Evolutionary conservation across 768 basidiomycete genomes (phyloP), one percentile per base, ranked within the genome.

Genomic region (Phanerochaete sordida): DNA sequence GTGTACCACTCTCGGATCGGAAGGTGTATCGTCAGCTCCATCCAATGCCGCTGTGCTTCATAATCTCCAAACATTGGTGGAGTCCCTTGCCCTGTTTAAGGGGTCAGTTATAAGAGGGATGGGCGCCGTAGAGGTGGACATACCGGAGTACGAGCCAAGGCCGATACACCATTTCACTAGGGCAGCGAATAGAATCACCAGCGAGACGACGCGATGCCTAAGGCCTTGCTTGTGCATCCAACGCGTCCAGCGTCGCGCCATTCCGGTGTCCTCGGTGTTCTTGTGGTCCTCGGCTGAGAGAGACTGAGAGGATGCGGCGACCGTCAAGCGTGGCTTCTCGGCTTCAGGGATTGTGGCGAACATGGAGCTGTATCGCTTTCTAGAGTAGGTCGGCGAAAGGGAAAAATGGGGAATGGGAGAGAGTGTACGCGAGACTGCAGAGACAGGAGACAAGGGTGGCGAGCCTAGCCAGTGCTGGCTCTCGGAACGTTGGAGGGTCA

Each of bases 31-130:
- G 91, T 93, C 39, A 96, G 70, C 66, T 95, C 94, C 91, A 96
- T 92, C 94, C 94, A 96, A 73, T 95, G 94, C 56, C 94, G 78
- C 68, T 95, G 94, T 0, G 94, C 94, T 71, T 96, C 94, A 65
- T 91, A 96, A 73, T 96, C 94, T 2, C 94, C 94, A 64, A 81
- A 92, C 86, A 94, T 87, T 0, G 92, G 93, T 0, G 93, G 90
- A 2, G 84, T 83, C 30, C 70, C 77, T 63, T 82, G 71, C 6
- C 93, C 93, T 92, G 62, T 31, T 63, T 35, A 43, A 43, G 4
- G 19, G 39, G 19, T 11, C 24, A 58, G 35, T 33, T 11, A 43
- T 30, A 12, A 31, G 8, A 46, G 31, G n/a, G 9, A 19, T n/a
- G 15, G 5, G 37, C 21, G 12, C 49, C 33, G 46, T 51, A 45